Percentiles rank a stretch among this genome's conserved stretches.
Evolutionary conservation across 768 basidiomycete species (phyloP).

Genomic region (Leucosporidium yakuticum): DNA sequence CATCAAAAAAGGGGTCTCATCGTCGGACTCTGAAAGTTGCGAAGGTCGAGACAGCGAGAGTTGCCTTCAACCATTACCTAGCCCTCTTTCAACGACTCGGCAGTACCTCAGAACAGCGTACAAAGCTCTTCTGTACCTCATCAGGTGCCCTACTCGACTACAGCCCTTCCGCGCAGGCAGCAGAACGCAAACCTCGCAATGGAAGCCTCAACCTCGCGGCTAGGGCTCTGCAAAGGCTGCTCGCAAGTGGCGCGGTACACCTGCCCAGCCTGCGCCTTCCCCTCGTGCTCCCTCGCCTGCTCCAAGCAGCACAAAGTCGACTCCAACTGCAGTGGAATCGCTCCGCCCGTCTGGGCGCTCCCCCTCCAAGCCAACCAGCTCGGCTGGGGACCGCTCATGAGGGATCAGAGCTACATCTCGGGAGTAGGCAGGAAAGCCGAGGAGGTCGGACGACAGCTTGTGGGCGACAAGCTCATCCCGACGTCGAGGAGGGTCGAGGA

Average conservation of each 20-base stretch:
- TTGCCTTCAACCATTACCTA: too few relatives aligned
- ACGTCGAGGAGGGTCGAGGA: constrained; percentile 13
- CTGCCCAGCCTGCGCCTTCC: constrained; percentile 30
- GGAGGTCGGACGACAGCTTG: constrained; percentile 22
- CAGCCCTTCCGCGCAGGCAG: too few relatives aligned
- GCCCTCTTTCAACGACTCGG: too few relatives aligned
- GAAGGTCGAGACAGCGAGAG: too few relatives aligned
- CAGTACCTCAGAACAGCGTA: too few relatives aligned
- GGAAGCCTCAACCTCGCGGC: constrained; percentile 6
- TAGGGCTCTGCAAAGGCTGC: constrained; percentile 25
- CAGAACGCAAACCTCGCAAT: too few relatives aligned
- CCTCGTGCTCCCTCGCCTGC: constrained; percentile 32
- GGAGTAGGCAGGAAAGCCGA: constrained; percentile 26
- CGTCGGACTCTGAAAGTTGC: too few relatives aligned
- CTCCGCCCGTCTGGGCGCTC: constrained; percentile 16
- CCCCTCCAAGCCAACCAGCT: constrained; percentile 27
- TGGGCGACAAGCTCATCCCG: constrained; percentile 24
- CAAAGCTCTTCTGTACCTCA: too few relatives aligned
- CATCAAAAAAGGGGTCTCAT: too few relatives aligned
- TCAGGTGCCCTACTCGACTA: too few relatives aligned
- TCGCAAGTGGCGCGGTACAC: constrained; percentile 21
- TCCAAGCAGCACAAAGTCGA: constrained; percentile 27
- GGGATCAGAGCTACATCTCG: constrained; percentile 32
- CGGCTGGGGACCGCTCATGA: constrained; percentile 31
- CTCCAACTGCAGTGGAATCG: constrained; percentile 24